Evolutionary conservation across 2,329 filamentous ascomycete genomes (phyloP).

Genomic region (Colletotrichum sp.): DNA sequence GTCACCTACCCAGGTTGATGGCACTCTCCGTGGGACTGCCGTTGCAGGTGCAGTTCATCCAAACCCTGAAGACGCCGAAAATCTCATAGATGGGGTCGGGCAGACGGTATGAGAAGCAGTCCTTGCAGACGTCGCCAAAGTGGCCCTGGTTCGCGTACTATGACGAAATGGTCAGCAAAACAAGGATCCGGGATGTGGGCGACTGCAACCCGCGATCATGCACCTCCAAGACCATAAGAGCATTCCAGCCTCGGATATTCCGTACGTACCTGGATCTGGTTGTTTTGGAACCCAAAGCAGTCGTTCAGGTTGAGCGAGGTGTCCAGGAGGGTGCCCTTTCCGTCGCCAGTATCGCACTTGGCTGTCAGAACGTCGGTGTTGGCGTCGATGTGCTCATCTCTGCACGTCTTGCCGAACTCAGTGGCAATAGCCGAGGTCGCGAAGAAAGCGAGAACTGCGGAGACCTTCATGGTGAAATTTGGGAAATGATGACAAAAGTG

Average conservation of each 20-base stretch:
- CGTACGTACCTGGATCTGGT: slow-evolving; percentile 18
- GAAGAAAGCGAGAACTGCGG: neutral
- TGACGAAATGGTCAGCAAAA: neutral
- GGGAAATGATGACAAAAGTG: neutral
- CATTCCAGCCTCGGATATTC: neutral
- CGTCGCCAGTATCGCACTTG: slow-evolving; percentile 10
- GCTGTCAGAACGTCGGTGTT: slow-evolving; percentile 6
- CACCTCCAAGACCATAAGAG: neutral
- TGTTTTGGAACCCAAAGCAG: neutral
- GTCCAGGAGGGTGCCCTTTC: neutral
- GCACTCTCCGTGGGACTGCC: neutral
- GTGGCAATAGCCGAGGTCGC: neutral
- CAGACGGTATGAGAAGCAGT: slow-evolving; percentile 19
- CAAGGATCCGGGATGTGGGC: neutral
- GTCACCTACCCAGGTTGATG: slow-evolving; percentile 6
- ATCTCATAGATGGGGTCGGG: slow-evolving; percentile 1
- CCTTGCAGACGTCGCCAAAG: slow-evolving; percentile 29
- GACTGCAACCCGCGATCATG: neutral
- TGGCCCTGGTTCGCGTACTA: slow-evolving; percentile 16
- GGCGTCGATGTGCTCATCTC: slow-evolving; percentile 6
- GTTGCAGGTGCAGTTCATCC: slow-evolving; percentile 14
- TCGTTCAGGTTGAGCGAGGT: slow-evolving; percentile 9
- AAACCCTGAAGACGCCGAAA: slow-evolving; percentile 3
- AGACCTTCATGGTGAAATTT: neutral
- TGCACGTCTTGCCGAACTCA: slow-evolving; percentile 15